These are phyloP conservation scores for Malassezia caprae DNA, from an alignment of 1,284 basidiomycete genomes.

Conservation along the genomic window DNA sequence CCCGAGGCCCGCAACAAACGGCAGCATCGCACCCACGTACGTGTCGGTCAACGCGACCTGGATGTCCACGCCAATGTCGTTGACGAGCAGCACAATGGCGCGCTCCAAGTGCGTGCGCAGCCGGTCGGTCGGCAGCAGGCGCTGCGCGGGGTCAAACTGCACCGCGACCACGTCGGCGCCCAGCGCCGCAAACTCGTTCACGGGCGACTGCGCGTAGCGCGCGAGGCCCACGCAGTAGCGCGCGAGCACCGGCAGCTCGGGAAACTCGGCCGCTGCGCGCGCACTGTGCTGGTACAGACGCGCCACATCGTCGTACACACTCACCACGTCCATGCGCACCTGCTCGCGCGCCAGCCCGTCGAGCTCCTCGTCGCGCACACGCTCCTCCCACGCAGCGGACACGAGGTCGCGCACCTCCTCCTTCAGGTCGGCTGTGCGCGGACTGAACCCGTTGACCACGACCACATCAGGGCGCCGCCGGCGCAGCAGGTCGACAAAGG, in stretches of 20 bases:
- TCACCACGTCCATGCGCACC: constrained; percentile 56
- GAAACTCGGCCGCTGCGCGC: constrained; percentile 76
- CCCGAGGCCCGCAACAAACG: constrained; percentile 84
- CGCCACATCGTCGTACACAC: constrained; percentile 81
- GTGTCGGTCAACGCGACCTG: constrained; percentile 77
- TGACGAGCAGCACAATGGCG: constrained; percentile 76
- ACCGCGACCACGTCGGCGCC: constrained; percentile 39
- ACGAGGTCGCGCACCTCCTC: constrained; percentile 56
- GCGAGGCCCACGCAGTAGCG: constrained; percentile 91
- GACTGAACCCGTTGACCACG: constrained; percentile 64
- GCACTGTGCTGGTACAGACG: constrained; percentile 84
- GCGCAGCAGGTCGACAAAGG: constrained; percentile 71
- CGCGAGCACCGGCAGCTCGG: constrained; percentile 65
- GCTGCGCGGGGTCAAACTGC: constrained; percentile 62
- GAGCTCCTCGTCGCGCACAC: constrained; percentile 36
- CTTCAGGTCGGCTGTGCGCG: constrained; percentile 65
- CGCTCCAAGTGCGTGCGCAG: constrained; percentile 72
- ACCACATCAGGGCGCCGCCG: constrained; percentile 77
- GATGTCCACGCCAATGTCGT: constrained; percentile 88
- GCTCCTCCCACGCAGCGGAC: constrained; percentile 51
- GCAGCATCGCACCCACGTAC: constrained; percentile 78
- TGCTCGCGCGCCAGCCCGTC: constrained; percentile 21
- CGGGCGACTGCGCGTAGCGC: constrained; percentile 81
- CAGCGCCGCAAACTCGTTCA: constrained; percentile 51
- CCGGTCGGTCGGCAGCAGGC: constrained; percentile 69